These are phyloP conservation scores for Dalechampia spathulata DNA, from an alignment of 441 rosid species.

Conservation along the genomic window DNA sequence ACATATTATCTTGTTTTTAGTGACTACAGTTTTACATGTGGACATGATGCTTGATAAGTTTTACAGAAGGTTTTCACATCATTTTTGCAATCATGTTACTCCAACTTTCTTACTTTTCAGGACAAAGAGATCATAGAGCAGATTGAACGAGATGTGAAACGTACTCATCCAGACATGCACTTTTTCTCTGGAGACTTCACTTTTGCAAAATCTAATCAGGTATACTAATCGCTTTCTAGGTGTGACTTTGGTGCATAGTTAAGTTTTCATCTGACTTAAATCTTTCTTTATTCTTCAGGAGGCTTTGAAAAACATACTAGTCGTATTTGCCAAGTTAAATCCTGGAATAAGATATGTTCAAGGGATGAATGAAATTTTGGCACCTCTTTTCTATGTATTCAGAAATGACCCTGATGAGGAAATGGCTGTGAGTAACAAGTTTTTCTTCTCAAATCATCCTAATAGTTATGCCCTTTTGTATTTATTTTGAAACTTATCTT, in stretches of 20 bases:
- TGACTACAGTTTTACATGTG: too few relatives aligned
- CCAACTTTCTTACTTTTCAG: constrained; percentile 29
- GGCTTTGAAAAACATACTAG: constrained; percentile 71
- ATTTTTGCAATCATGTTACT: constrained; percentile 2
- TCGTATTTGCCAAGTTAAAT: constrained; percentile 85
- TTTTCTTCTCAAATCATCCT: neutral
- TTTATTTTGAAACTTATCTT: too few relatives aligned
- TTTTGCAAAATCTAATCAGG: constrained; percentile 80
- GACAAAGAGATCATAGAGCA: constrained; percentile 89
- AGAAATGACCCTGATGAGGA: constrained; percentile 82
- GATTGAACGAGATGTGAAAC: constrained; percentile 90
- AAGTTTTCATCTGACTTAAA: constrained; percentile 17
- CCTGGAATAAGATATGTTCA: constrained; percentile 98
- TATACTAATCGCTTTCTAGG: constrained; percentile 15
- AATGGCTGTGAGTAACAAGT: constrained; percentile 50
- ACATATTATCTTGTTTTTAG: too few relatives aligned
- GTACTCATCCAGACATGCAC: constrained; percentile 93
- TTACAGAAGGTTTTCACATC: neutral
- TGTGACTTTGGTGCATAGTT: constrained; percentile 8
- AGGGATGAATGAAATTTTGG: constrained; percentile 98
- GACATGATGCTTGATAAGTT: neutral
- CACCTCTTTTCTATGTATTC: constrained; percentile 79
- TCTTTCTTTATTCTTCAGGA: constrained; percentile 48
- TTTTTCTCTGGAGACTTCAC: constrained; percentile 84
- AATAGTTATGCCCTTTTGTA: too few relatives aligned